These are phyloP conservation scores for Camelina sativa DNA, from an alignment of 345 rosid genomes.

Conservation along the genomic window DNA sequence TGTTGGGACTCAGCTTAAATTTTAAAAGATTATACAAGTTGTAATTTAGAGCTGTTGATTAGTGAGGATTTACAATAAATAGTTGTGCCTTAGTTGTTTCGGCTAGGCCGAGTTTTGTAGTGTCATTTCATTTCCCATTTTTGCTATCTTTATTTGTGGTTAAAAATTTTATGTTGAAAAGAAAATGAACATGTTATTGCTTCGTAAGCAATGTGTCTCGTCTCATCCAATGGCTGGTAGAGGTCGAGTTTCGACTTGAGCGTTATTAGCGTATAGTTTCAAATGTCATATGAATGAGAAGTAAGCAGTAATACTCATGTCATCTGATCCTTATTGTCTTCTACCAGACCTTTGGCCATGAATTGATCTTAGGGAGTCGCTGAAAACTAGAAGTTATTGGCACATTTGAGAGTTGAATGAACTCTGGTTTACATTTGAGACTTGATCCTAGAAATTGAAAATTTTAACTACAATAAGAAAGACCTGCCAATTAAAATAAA, in stretches of 20 bases:
- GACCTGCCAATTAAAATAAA: neutral
- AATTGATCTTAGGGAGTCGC: neutral
- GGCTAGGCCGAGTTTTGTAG: conserved; percentile 1
- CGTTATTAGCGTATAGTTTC: neutral
- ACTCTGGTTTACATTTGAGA: neutral
- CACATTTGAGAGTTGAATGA: neutral
- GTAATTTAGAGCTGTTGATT: neutral
- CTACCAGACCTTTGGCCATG: neutral
- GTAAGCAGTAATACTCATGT: no score
- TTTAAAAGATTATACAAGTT: neutral
- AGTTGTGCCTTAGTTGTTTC: neutral
- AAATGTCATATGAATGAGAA: neutral
- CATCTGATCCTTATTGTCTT: neutral
- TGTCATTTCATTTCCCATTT: neutral
- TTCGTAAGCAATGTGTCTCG: neutral
- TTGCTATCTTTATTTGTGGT: conserved; percentile 8
- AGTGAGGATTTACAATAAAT: conserved; percentile 11
- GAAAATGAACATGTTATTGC: neutral
- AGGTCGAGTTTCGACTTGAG: neutral
- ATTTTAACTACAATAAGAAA: neutral
- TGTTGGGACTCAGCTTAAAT: neutral
- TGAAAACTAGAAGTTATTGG: neutral
- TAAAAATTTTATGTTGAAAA: neutral
- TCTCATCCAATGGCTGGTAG: neutral
- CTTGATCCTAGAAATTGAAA: neutral